Evolutionary conservation across 176 grass and related monocot genomes (phyloP).

Genomic region (Calamus simplicifolius): DNA sequence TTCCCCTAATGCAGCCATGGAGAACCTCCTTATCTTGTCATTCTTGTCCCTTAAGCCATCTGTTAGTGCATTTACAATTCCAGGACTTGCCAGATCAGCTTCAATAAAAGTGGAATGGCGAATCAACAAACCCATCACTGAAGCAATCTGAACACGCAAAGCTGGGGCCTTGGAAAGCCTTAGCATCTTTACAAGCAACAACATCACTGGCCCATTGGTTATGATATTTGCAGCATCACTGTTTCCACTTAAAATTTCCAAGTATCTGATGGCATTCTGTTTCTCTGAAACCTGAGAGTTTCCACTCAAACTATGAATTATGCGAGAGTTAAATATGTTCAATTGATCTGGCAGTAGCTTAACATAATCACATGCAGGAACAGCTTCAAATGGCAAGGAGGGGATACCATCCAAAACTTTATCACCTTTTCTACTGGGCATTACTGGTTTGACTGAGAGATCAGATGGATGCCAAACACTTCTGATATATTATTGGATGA

Average conservation of each 20-base stretch:
- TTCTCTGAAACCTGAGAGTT: constrained; percentile 84
- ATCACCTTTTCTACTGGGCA: constrained; percentile 81
- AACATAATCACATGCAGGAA: constrained; percentile 65
- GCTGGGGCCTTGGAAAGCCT: constrained; percentile 64
- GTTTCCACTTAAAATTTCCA: constrained; percentile 82
- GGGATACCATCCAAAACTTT: constrained; percentile 42
- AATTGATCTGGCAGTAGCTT: constrained; percentile 64
- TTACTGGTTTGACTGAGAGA: constrained; percentile 94
- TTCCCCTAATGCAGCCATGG: constrained; percentile 93
- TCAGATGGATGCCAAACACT: constrained; percentile 89
- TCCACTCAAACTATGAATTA: constrained; percentile 80
- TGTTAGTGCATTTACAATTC: constrained; percentile 83
- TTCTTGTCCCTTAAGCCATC: constrained; percentile 91
- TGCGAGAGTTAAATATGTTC: constrained; percentile 69
- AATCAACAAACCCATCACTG: constrained; percentile 88
- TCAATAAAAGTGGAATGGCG: constrained; percentile 90
- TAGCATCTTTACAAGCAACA: constrained; percentile 84
- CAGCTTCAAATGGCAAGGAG: constrained; percentile 60
- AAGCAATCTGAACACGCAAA: constrained; percentile 78
- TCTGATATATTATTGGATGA: constrained; percentile 35
- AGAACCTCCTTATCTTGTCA: constrained; percentile 87
- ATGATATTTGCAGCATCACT: constrained; percentile 83
- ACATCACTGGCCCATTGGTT: constrained; percentile 79
- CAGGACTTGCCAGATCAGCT: constrained; percentile 64
- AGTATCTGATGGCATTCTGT: constrained; percentile 84